phyloP scores from a whole-genome alignment of 495 filamentous ascomycete genomes.

The Hypomontagnella monticulosa region DNA sequence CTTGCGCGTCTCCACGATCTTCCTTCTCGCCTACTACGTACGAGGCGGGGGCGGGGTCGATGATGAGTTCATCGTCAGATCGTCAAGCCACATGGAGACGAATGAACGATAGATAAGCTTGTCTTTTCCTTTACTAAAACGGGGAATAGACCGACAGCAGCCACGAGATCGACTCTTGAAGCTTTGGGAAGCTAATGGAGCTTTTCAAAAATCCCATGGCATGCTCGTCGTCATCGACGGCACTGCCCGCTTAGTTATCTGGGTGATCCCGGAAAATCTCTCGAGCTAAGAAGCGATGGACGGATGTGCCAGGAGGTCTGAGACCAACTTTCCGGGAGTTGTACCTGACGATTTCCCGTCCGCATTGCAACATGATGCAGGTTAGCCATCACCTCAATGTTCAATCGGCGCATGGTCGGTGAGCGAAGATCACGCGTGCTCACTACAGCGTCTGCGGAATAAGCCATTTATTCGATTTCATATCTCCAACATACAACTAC shows the following conservation, averaged over 20 bases:
- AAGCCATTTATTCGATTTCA: too few species aligned
- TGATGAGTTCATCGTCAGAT: slow-evolving; percentile 45
- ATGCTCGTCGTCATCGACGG: slow-evolving; percentile 32
- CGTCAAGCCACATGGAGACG: slow-evolving; percentile 37
- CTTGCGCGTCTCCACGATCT: slow-evolving; percentile 38
- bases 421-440: slow-evolving; percentile 18
- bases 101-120: slow-evolving; percentile 33
- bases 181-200: slow-evolving; percentile 14
- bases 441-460: slow-evolving; percentile 1
- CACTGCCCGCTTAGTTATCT: slow-evolving; percentile 34
- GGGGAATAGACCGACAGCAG: slow-evolving; percentile 14
- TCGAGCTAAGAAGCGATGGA: slow-evolving; percentile 14
- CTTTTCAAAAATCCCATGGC: slow-evolving; percentile 11
- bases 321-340: slow-evolving; percentile 37
- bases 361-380: slow-evolving; percentile 34
- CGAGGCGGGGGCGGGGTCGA: slow-evolving; percentile 41
- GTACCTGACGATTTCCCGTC: slow-evolving; percentile 42
- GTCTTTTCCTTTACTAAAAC: slow-evolving; percentile 14
- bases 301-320: slow-evolving; percentile 16
- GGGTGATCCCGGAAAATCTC: slow-evolving; percentile 27
- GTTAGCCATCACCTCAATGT: slow-evolving; percentile 13
- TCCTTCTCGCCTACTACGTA: slow-evolving; percentile 31
- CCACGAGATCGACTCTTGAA: slow-evolving; percentile 16
- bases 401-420: slow-evolving; percentile 28
- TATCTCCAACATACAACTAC: neutral